These are phyloP conservation scores for Medicago arabica DNA, from an alignment of 306 rosid genomes.

Conservation along the genomic window DNA sequence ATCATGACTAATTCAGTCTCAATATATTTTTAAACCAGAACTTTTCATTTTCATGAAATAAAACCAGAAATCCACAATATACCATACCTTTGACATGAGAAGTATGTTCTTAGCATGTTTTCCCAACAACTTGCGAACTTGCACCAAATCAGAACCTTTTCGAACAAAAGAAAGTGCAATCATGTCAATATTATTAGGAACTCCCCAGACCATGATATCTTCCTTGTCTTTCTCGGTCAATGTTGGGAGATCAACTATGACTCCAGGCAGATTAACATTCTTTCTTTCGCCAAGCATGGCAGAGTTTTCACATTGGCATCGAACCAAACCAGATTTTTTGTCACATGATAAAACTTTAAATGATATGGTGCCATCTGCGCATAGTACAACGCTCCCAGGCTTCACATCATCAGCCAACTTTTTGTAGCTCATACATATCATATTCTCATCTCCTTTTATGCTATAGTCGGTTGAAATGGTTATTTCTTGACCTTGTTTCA, in stretches of 20 bases:
- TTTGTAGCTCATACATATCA: slow-evolving; percentile 92
- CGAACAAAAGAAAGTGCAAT: slow-evolving; percentile 96
- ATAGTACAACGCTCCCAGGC: slow-evolving; percentile 86
- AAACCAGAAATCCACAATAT: slow-evolving; percentile 18
- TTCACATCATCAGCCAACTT: slow-evolving; percentile 89
- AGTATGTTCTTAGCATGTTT: slow-evolving; percentile 82
- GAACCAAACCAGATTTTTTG: slow-evolving; percentile 64
- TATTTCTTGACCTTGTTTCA: slow-evolving; percentile 78
- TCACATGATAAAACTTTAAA: slow-evolving; percentile 79
- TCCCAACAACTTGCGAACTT: slow-evolving; percentile 87
- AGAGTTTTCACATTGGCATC: slow-evolving; percentile 91
- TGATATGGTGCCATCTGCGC: slow-evolving; percentile 97
- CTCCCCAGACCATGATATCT: slow-evolving; percentile 85
- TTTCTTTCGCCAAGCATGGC: slow-evolving; percentile 93
- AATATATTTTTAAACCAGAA: too few relatives aligned
- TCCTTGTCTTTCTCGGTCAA: slow-evolving; percentile 92
- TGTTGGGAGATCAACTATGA: slow-evolving; percentile 93
- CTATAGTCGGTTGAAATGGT: slow-evolving; percentile 84
- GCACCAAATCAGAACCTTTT: slow-evolving; percentile 89
- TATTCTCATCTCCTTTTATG: slow-evolving; percentile 84
- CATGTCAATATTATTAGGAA: slow-evolving; percentile 93
- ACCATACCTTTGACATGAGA: slow-evolving; percentile 93
- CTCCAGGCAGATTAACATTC: slow-evolving; percentile 97
- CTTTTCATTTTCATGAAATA: background rate
- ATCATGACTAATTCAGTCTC: background rate